Conservation (phyloP, 352 stramenopile species). For the Aphanomyces stellatus region DNA sequence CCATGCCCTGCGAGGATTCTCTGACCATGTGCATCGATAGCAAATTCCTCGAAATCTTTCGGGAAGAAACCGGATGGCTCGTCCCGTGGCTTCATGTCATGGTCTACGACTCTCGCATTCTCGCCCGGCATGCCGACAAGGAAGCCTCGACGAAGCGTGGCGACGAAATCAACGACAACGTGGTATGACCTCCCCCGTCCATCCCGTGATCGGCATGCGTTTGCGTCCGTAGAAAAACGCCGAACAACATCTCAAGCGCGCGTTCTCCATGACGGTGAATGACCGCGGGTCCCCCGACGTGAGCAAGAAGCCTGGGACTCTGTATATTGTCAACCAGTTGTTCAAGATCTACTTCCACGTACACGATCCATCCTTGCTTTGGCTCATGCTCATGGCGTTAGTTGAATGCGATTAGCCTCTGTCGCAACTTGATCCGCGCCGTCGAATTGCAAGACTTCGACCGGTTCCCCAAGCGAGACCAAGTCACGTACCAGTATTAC, state of each 20-base stretch:
- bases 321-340: conserved; percentile 93
- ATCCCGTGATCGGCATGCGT: neutral
- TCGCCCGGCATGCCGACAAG: conserved; percentile 56
- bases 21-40: conserved; percentile 21
- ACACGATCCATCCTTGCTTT: conserved; percentile 22
- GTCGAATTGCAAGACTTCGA: conserved; percentile 80
- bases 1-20: neutral
- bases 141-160: conserved; percentile 52
- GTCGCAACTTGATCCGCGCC: conserved; percentile 89
- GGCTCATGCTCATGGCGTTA: neutral
- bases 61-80: conserved; percentile 78
- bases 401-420: conserved; percentile 90
- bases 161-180: conserved; percentile 59
- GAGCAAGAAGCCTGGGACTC: conserved; percentile 79
- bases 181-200: conserved; percentile 24
- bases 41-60: conserved; percentile 84
- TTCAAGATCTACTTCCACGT: conserved; percentile 97
- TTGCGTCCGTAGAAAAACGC: conserved; percentile 38
- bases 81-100: conserved; percentile 73
- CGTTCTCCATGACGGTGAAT: conserved; percentile 78
- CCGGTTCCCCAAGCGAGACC: conserved; percentile 74
- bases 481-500: conserved; percentile 95
- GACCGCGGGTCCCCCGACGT: conserved; percentile 62
- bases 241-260: conserved; percentile 81
- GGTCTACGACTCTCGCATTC: conserved; percentile 66